Evolutionary conservation across 2,329 filamentous ascomycete species (phyloP), one percentile per base, ranked within the genome.

Genomic region (Bimuria novae-zelandiae): DNA sequence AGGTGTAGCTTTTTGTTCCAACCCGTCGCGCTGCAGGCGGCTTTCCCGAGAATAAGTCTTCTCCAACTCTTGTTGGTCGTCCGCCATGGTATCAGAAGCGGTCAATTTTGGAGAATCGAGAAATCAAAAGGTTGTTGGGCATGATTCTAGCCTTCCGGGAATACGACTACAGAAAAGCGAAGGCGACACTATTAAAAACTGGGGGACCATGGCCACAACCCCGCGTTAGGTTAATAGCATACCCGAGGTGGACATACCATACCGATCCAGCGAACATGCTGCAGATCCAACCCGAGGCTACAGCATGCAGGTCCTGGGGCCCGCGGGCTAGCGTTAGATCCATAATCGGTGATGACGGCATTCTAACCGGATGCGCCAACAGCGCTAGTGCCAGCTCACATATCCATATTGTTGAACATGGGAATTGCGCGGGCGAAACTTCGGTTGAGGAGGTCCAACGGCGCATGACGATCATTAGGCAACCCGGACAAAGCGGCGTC

Each of bases 11-110:
- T 62, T 52, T 23, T 57, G 54, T 19, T 68, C 61, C 14, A 68
- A 50, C 10, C 58, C 66, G 27, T 61, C 51, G 2, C 57, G 62
- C 12, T 69, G 55, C 49, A 64, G 56, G 45, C 69, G 64, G 50
- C 70, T 68, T 52, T 72, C 68, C 16, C 64, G 60, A 55, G 70
- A 71, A 60, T 67, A 72, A 57, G 64, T 71, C 51, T 58, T 61
- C 49, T 72, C 69, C n/a, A 73, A 56, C 52, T 70, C 62, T 7
- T 56, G 52, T 23, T 54, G 56, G 46, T 50, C 41, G 29, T 48
- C 48, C 47, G 62, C 65, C 65, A 69, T 66, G 32, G 23, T 53
- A 17, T 44, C 19, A 12, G 29, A 51, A 57, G 59, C 59, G 42
- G 45, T 58, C 45, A 44, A 51, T 40, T 46, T 27, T 33, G 42